Base-by-base conservation (phyloP, 1,284 basidiomycete genomes). In the Ustilago sp. region DNA sequence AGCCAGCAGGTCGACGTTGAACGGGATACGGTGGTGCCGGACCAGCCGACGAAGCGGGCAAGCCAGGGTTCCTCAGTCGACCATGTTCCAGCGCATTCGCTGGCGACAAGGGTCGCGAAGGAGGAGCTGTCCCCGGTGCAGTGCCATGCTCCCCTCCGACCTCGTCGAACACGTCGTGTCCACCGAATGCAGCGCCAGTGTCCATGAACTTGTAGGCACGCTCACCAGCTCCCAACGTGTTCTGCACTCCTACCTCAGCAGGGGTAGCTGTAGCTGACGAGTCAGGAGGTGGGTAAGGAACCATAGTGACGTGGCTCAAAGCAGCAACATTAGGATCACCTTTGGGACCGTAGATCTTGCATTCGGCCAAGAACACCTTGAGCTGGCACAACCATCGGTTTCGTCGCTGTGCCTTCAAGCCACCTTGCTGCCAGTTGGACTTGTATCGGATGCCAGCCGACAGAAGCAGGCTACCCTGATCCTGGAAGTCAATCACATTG, bases 371-470 rank as follows among this genome's bases (percentile, higher is more conserved):
- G 38, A 90, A 89, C 47, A 89, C 86, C 87, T 95, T 95, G 70
- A 97, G 88, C 31, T 92, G 92, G 85, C 93, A 95, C 45, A 95
- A 89, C 93, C 94, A 95, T 87, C 93, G 94, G 88, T 95, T 95
- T 59, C 93, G 90, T 64, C 94, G 90, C 87, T 92, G 87, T 0
- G 69, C 89, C 88, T 91, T 94, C 47, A 95, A 87, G 0, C 91
- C 90, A 28, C 90, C 91, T 81, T 93, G 92, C 74, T 81, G 79
- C 80, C 91, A 92, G 85, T 95, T 96, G 79, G 91, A 92, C 88
- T 94, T 95, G 89, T 94, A 95, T 86, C 92, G 92, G 87, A 96
- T 96, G 83, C 93, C 92, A 32, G 92, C 92, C 70, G 90, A 90
- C 19, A 96, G 88, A 0, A 89, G 89, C 89, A 96, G 90, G 86